phyloP scores from a whole-genome alignment of 108 stramenopile genomes.

The Cylindrotheca closterium region DNA sequence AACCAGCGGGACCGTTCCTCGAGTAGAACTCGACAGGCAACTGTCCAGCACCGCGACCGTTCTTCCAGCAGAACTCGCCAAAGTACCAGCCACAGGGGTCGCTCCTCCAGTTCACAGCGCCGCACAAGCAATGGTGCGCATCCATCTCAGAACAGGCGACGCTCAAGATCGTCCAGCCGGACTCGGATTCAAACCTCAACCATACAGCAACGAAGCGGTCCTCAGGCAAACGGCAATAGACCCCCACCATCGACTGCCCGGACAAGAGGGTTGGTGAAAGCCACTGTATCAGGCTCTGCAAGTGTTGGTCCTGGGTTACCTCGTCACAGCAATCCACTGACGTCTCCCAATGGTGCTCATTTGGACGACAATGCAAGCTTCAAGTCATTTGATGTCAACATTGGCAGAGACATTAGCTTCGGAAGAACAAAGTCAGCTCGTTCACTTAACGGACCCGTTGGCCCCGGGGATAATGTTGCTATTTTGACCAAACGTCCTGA shows the following conservation, averaged over 20 bases:
- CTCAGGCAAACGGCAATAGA: slow-evolving; percentile 8
- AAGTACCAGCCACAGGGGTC: neutral
- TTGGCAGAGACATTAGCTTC: slow-evolving; percentile 46
- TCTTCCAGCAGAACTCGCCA: neutral
- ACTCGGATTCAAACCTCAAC: slow-evolving; percentile 1
- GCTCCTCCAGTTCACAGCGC: slow-evolving; percentile 4
- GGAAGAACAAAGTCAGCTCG: slow-evolving; percentile 18
- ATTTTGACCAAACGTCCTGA: slow-evolving; percentile 26
- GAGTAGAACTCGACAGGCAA: slow-evolving; percentile 19
- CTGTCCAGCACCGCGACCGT: no score
- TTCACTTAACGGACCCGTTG: neutral
- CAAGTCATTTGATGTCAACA: slow-evolving; percentile 34
- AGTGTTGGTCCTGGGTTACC: slow-evolving; percentile 26
- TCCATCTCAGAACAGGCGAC: slow-evolving; percentile 8
- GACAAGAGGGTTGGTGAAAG: slow-evolving; percentile 27
- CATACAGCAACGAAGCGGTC: neutral
- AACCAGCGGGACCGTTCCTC: slow-evolving; percentile 23
- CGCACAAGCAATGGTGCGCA: slow-evolving; percentile 13
- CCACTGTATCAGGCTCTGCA: neutral
- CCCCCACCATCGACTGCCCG: slow-evolving; percentile 32
- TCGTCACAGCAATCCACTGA: slow-evolving; percentile 1
- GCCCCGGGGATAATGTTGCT: slow-evolving; percentile 5
- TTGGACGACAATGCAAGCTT: slow-evolving; percentile 8
- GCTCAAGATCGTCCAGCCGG: slow-evolving; percentile 31
- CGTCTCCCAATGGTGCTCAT: neutral